Percentiles rank a stretch among this genome's conserved stretches.
Evolutionary conservation across 2,329 filamentous ascomycete species (phyloP).

Genomic region (Ophiognomonia clavigignenti-juglandacearum): DNA sequence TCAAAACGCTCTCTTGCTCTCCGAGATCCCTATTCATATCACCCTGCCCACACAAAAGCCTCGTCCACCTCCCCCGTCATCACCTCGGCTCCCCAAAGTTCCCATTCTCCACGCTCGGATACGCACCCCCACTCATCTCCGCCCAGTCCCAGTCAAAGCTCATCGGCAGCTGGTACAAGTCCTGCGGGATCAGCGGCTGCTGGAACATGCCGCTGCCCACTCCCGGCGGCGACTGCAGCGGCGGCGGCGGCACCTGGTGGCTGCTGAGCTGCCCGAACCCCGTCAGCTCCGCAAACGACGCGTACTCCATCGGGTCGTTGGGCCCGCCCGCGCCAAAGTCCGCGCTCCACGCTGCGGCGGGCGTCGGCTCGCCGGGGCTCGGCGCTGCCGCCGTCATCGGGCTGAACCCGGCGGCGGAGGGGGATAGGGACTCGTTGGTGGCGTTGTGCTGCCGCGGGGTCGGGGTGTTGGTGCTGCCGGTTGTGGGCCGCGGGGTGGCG

Average conservation of each 20-base stretch:
- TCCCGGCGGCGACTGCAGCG: constrained; percentile 30
- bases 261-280: constrained; percentile 32
- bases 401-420: constrained; percentile 26
- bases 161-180: constrained; percentile 94
- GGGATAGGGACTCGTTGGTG: constrained; percentile 25
- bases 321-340: constrained; percentile 33
- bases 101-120: constrained; percentile 61
- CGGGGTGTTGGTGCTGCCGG: constrained; percentile 23
- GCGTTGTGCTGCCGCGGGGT: constrained; percentile 24
- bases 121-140: constrained; percentile 61
- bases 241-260: constrained; percentile 23
- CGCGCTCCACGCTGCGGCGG: constrained; percentile 37
- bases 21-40: too few relatives aligned
- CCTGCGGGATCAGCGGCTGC: constrained; percentile 85
- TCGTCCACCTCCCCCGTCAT: background rate
- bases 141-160: constrained; percentile 86
- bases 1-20: too few relatives aligned
- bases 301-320: constrained; percentile 26
- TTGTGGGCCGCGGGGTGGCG: constrained; percentile 22
- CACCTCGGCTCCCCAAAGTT: constrained; percentile 33
- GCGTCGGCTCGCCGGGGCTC: constrained; percentile 34
- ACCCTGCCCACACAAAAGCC: too few relatives aligned
- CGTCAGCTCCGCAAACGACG: constrained; percentile 40
- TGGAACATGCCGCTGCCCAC: constrained; percentile 54
- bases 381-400: constrained; percentile 36